A percentile compares a stretch with the other conserved stretches of the same genome.
These are phyloP conservation scores for Iris macrosiphon DNA, from an alignment of 106 monocot genomes.

Conservation along the genomic window DNA sequence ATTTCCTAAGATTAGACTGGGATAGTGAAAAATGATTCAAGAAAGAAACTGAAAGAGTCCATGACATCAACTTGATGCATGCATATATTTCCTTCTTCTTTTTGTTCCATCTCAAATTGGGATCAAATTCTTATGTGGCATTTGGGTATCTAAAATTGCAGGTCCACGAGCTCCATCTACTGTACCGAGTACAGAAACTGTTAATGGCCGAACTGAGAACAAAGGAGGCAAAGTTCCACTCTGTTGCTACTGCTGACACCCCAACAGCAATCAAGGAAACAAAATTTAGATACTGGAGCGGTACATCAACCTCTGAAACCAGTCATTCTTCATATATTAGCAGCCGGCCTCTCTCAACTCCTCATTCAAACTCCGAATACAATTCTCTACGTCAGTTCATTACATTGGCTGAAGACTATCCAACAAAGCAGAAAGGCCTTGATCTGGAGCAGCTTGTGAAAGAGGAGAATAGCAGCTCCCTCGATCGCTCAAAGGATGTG, in stretches of 20 bases:
- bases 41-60: too few relatives aligned
- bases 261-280: constrained; percentile 1
- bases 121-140: too few relatives aligned
- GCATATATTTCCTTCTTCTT: too few relatives aligned
- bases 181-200: constrained; percentile 51
- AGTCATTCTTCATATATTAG: constrained; percentile 19
- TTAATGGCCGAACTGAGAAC: constrained; percentile 30
- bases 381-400: background rate
- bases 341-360: background rate
- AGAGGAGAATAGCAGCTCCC: background rate
- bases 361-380: background rate
- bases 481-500: background rate
- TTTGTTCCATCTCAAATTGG: too few relatives aligned
- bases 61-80: too few relatives aligned
- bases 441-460: constrained; percentile 5
- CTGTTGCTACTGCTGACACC: background rate
- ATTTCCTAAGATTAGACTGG: too few relatives aligned
- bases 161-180: constrained; percentile 53
- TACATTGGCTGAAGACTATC: background rate
- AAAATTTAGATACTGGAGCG: constrained; percentile 15
- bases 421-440: background rate
- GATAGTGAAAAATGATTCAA: too few relatives aligned
- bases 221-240: constrained; percentile 11
- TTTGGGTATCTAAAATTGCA: constrained; percentile 12
- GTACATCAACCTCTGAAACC: constrained; percentile 23